A percentile compares a stretch with the other conserved stretches of the same genome.
These are phyloP conservation scores for Amauroascus verrucosus DNA, from an alignment of 2,329 filamentous ascomycete species.

Conservation along the genomic window DNA sequence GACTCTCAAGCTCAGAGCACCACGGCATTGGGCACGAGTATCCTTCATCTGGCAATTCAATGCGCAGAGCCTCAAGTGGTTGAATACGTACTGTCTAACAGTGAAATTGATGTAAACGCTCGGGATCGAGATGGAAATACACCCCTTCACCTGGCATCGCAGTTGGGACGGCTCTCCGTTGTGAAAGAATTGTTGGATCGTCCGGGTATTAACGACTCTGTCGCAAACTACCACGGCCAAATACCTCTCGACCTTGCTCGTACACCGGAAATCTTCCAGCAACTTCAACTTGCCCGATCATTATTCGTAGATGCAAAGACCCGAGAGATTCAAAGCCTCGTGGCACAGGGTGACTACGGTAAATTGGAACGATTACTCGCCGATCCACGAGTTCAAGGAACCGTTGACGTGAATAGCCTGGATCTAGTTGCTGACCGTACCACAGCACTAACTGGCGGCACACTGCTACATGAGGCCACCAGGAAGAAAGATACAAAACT, in stretches of 20 bases:
- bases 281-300: constrained; percentile 79
- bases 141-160: constrained; percentile 75
- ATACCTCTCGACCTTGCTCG: constrained; percentile 79
- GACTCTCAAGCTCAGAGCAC: constrained; percentile 40
- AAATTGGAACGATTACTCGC: constrained; percentile 68
- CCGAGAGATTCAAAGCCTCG: constrained; percentile 69
- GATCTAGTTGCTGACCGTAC: constrained; percentile 73
- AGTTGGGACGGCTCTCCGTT: constrained; percentile 66
- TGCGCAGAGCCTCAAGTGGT: constrained; percentile 88
- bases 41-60: constrained; percentile 88
- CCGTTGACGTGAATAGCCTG: constrained; percentile 83
- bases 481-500: constrained; percentile 76
- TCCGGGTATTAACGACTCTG: constrained; percentile 74
- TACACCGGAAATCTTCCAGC: constrained; percentile 90
- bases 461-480: constrained; percentile 84
- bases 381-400: constrained; percentile 73
- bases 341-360: constrained; percentile 63
- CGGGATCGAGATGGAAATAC: constrained; percentile 92
- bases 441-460: constrained; percentile 76
- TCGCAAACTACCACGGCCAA: constrained; percentile 74
- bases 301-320: constrained; percentile 82
- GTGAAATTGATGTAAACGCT: constrained; percentile 75
- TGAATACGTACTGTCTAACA: constrained; percentile 76
- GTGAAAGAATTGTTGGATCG: constrained; percentile 78
- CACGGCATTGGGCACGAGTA: constrained; percentile 59